A percentile compares a stretch with the other conserved stretches of the same genome.
phyloP scores from a whole-genome alignment of 768 basidiomycete species.

The Tricholoma sp. region DNA sequence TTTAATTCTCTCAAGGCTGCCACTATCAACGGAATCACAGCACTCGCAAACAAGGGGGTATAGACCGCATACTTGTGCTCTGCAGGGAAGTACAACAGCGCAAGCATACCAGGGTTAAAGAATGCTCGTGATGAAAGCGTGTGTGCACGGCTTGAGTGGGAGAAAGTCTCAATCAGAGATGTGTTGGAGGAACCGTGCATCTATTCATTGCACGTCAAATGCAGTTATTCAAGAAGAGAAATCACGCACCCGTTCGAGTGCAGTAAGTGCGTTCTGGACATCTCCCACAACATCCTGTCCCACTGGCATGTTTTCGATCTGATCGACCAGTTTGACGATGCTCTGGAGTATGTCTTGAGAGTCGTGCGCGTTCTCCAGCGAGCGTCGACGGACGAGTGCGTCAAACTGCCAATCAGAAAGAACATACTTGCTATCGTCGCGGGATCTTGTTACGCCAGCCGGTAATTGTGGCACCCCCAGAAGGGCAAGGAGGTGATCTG shows the following conservation, averaged over 20 bases:
- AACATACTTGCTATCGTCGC: slow-evolving; percentile 4
- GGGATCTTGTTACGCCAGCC: slow-evolving; percentile 27
- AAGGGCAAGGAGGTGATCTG: slow-evolving; percentile 69
- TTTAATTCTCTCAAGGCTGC: slow-evolving; percentile 69
- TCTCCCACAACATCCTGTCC: slow-evolving; percentile 70
- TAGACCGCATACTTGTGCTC: slow-evolving; percentile 99
- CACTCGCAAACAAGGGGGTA: slow-evolving; percentile 89
- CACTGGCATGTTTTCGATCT: slow-evolving; percentile 92
- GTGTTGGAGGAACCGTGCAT: slow-evolving; percentile 30
- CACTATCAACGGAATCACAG: slow-evolving; percentile 77
- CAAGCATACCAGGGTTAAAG: slow-evolving; percentile 96
- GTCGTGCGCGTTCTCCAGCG: slow-evolving; percentile 61
- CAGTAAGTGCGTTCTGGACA: slow-evolving; percentile 62
- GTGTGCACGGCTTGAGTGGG: slow-evolving; percentile 57
- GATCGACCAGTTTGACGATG: slow-evolving; percentile 78
- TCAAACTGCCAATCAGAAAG: slow-evolving; percentile 80
- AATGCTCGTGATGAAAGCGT: slow-evolving; percentile 79
- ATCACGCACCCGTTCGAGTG: slow-evolving; percentile 63
- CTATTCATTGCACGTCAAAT: slow-evolving; percentile 19
- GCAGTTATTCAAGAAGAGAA: neutral
- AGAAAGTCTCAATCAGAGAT: slow-evolving; percentile 44
- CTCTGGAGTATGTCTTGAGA: slow-evolving; percentile 75
- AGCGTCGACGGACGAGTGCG: slow-evolving; percentile 64
- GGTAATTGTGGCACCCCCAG: slow-evolving; percentile 74
- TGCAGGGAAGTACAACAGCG: slow-evolving; percentile 92